Conservation (phyloP, 176 grass and related monocot genomes). For the Carex pumila region DNA sequence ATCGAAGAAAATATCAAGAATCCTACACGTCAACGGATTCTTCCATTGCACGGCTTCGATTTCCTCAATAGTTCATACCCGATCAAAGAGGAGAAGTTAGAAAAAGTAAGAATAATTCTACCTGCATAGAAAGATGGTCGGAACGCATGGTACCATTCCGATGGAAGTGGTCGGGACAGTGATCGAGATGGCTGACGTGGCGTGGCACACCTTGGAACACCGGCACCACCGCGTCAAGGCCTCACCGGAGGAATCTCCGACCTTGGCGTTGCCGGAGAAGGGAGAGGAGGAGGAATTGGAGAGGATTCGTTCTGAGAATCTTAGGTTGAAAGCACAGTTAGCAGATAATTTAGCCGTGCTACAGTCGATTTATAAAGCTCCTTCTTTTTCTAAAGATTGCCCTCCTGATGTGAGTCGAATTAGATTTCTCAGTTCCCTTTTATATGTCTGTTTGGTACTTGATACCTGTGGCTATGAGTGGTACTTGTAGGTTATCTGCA, state of each 20-base stretch:
- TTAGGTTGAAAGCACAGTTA: constrained; percentile 1
- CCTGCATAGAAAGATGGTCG: background rate
- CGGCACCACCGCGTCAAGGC: background rate
- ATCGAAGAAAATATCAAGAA: too few species aligned
- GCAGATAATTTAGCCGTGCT: constrained; percentile 14
- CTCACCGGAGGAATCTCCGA: background rate
- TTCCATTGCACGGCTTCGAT: background rate
- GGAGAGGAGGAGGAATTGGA: constrained; percentile 16
- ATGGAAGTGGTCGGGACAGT: constrained; percentile 29
- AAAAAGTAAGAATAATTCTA: background rate
- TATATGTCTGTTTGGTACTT: background rate
- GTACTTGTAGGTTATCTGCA: background rate
- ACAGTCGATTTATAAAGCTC: constrained; percentile 30
- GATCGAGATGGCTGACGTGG: constrained; percentile 32
- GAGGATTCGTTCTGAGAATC: constrained; percentile 14
- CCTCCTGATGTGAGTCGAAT: constrained; percentile 60
- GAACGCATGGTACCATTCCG: constrained; percentile 11
- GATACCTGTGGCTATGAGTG: background rate
- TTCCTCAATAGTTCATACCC: background rate
- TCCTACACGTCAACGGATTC: background rate
- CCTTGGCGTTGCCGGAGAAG: background rate
- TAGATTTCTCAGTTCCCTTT: background rate
- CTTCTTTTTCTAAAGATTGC: constrained; percentile 48
- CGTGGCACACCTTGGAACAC: constrained; percentile 24
- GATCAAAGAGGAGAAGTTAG: background rate